Conservation (phyloP, 2,329 filamentous ascomycete genomes). For the Phaeoacremonium minimum region DNA sequence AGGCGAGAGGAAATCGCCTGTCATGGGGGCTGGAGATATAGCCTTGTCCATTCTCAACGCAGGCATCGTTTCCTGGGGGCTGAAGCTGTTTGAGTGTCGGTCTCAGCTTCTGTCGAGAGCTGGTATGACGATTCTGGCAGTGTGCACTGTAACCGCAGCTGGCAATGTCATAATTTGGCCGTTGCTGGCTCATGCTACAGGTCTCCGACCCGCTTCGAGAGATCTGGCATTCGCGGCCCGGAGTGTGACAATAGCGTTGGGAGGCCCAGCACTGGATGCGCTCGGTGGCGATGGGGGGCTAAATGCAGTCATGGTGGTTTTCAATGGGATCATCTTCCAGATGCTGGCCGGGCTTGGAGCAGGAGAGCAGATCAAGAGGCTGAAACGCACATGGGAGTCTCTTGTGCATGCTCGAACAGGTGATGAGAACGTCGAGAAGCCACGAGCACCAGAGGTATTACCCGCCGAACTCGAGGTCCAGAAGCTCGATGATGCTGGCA, state of each 20-base stretch:
- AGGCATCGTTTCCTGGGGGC: constrained; percentile 47
- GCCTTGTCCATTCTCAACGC: constrained; percentile 44
- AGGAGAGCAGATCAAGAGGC: not conserved
- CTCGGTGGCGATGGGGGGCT: constrained; percentile 39
- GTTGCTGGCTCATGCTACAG: constrained; percentile 27
- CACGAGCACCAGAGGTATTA: constrained; percentile 7
- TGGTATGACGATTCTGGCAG: constrained; percentile 31
- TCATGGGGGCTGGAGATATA: constrained; percentile 40
- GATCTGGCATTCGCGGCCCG: constrained; percentile 44
- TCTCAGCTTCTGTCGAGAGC: constrained; percentile 36
- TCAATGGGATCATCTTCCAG: constrained; percentile 41
- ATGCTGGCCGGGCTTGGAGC: constrained; percentile 22
- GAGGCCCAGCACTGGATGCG: constrained; percentile 38
- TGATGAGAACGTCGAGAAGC: not conserved
- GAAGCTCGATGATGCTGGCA: constrained; percentile 23
- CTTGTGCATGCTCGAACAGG: not conserved
- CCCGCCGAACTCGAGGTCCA: not conserved
- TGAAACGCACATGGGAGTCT: not conserved
- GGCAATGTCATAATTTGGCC: constrained; percentile 39
- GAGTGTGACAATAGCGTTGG: constrained; percentile 45
- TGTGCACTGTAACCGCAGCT: constrained; percentile 30
- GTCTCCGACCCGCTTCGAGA: constrained; percentile 23
- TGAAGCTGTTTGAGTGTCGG: constrained; percentile 49
- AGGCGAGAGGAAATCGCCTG: not conserved
- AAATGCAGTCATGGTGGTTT: constrained; percentile 47